Base-by-base conservation (phyloP, 106 monocot genomes). In the Acorus calamus region DNA sequence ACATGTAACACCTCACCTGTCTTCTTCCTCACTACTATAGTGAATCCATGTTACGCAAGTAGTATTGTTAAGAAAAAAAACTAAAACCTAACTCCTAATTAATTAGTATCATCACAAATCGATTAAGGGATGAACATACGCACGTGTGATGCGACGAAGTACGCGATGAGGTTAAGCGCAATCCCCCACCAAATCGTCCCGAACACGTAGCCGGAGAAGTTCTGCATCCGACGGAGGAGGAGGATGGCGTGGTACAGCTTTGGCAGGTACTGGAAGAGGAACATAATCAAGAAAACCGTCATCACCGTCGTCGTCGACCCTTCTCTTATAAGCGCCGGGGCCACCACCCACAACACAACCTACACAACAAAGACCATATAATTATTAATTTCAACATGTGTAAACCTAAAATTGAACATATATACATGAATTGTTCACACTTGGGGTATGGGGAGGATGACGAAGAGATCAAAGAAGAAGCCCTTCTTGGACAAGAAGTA, bases 161-260 rank as follows among this genome's bases (percentile, higher is more conserved):
- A 92, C 56, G 76, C 84, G 13, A 92, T 75, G 50, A 88, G 47
- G 56, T 88, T 92, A 59, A 92, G 84, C 28, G 76, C 85, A 11
- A 92, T 77, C 4, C 82, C 92, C 88, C 92, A 85, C 82, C 92
- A 87, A 52, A 88, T 74, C 4, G 82, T 92, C 50, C 87, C 82
- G 53, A 70, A 82, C 53, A 92, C 64, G 71, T 83, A 73, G 28
- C 80, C 90, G 8, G 80, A 86, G 42, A 68, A 72, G 59, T 86
- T 84, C 69, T 92, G 92, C 82, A 83, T 75, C 5, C 78, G 72
- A 1, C 88, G 85, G 28, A 88, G 62, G 69, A 77, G 69, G 62
- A 74, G 66, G 9, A 85, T 52, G 4, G 78, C 71, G 64, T 89
- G 85, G 69, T 88, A 89, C 55, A 89, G 83, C 67, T 89, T 85